Evolutionary conservation across 768 basidiomycete species (phyloP), one percentile per base, ranked within the genome.

Genomic region (Trametes cinnabarina): DNA sequence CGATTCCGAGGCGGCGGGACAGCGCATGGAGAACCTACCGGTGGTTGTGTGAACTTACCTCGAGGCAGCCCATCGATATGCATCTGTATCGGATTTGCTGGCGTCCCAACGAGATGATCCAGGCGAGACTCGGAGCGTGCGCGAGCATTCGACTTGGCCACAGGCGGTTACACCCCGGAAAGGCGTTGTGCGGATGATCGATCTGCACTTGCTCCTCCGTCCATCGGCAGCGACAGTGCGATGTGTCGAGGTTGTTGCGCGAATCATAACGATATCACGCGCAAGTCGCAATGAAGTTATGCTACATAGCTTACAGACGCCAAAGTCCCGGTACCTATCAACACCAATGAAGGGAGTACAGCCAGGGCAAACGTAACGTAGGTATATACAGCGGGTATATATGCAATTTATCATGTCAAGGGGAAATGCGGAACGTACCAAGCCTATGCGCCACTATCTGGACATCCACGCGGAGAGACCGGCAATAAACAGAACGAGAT

Each of bases 321-420:
- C 32, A 25, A 12, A 55, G 53, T 55, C 48, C 55, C 48, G 40
- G 30, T 47, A 51, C 48, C 46, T 3, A 2, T 9, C 34, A 41
- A 22, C 11, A 39, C 35, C 43, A 3, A 14, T 34, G 28, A 28
- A 32, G 46, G 22, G 40, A 26, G 58, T 35, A 59, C 44, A 46
- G 50, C 35, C 23, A 35, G 34, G 37, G 4, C 35, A 35, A 28
- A 41, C 40, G 47, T 60, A 60, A 42, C 46, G 58, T 60, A 55
- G 52, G 48, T 55, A 55, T 55, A 44, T 55, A 49, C 34, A 49
- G 35, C 32, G 58, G 58, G 58, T 60, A 60, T 60, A 60, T 22
- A 28, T 49, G 53, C 42, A 20, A 55, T 25, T 12, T 37, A 41
- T 30, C 41, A 47, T 55, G 58, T 26, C 23, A 49, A 47, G 30